phyloP scores from a whole-genome alignment of 176 grass and related monocot species.

The Musa schizocarpa region DNA sequence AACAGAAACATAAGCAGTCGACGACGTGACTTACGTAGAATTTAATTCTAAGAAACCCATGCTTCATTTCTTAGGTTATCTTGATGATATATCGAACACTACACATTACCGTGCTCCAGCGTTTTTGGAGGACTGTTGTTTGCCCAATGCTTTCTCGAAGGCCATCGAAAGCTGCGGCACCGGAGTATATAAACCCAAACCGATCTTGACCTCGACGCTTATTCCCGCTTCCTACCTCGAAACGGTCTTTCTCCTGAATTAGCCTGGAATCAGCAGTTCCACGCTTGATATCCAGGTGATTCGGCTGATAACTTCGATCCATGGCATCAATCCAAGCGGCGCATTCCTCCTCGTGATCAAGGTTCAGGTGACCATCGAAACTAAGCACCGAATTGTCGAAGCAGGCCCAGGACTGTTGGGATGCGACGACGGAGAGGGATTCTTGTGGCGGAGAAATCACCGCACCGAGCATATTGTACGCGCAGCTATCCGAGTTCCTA shows the following conservation, averaged over 20 bases:
- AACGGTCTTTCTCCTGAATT: neutral
- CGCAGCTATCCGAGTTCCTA: slow-evolving; percentile 8
- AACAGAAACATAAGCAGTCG: neutral
- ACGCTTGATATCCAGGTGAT: neutral
- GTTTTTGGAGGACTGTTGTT: slow-evolving; percentile 36
- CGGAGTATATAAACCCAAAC: slow-evolving; percentile 28
- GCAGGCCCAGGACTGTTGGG: slow-evolving; percentile 29
- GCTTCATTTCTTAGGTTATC: no score
- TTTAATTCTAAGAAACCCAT: neutral
- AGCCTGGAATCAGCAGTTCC: neutral
- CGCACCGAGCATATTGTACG: neutral
- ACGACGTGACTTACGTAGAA: neutral
- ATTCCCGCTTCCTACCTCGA: slow-evolving; percentile 2
- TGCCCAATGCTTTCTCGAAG: slow-evolving; percentile 39
- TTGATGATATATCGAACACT: no score
- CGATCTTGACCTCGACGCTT: neutral
- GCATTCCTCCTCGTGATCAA: slow-evolving; percentile 35
- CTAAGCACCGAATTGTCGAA: slow-evolving; percentile 76
- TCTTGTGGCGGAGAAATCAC: slow-evolving; percentile 19
- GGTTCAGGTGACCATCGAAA: slow-evolving; percentile 39
- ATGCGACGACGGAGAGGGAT: slow-evolving; percentile 14
- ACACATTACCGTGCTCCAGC: slow-evolving; percentile 26
- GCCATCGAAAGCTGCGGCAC: slow-evolving; percentile 23
- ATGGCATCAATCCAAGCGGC: slow-evolving; percentile 55
- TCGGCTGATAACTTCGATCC: slow-evolving; percentile 17